phyloP scores from a whole-genome alignment of 2,329 filamentous ascomycete genomes.

The Clarireedia homoeocarpa region DNA sequence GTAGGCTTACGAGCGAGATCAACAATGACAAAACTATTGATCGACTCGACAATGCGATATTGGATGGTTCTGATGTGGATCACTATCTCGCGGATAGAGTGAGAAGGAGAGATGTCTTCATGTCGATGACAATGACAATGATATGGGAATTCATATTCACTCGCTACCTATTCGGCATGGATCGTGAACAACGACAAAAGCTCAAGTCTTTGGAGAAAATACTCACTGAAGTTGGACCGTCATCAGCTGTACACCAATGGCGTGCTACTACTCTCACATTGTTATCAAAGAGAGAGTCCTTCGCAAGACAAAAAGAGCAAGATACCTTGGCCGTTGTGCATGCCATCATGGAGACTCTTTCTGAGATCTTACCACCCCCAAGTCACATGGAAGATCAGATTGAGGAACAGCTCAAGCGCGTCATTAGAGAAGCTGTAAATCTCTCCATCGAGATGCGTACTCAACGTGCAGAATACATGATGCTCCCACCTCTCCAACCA shows the following conservation, averaged over 20 bases:
- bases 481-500: conserved; percentile 90
- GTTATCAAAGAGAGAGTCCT: conserved; percentile 71
- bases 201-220: conserved; percentile 93
- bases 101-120: conserved; percentile 86
- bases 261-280: conserved; percentile 90
- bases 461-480: conserved; percentile 94
- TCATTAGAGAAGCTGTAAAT: conserved; percentile 81
- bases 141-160: conserved; percentile 99
- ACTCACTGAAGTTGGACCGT: conserved; percentile 78
- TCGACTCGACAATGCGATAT: conserved; percentile 84
- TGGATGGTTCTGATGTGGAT: conserved; percentile 92
- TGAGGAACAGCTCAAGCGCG: conserved; percentile 74
- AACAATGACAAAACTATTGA: conserved; percentile 90
- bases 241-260: conserved; percentile 91
- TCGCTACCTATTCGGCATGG: conserved; percentile 96
- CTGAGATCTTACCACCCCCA: conserved; percentile 79
- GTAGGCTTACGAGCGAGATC: conserved; percentile 74
- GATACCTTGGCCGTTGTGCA: conserved; percentile 96
- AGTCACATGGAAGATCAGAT: conserved; percentile 73
- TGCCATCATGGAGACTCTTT: conserved; percentile 78
- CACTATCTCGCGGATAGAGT: conserved; percentile 81
- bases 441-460: conserved; percentile 96
- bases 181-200: conserved; percentile 94
- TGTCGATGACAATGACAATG: conserved; percentile 99
- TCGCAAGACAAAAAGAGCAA: conserved; percentile 71